Evolutionary conservation across 2,329 filamentous ascomycete species (phyloP).

Genomic region (Colletotrichum brevisporum): DNA sequence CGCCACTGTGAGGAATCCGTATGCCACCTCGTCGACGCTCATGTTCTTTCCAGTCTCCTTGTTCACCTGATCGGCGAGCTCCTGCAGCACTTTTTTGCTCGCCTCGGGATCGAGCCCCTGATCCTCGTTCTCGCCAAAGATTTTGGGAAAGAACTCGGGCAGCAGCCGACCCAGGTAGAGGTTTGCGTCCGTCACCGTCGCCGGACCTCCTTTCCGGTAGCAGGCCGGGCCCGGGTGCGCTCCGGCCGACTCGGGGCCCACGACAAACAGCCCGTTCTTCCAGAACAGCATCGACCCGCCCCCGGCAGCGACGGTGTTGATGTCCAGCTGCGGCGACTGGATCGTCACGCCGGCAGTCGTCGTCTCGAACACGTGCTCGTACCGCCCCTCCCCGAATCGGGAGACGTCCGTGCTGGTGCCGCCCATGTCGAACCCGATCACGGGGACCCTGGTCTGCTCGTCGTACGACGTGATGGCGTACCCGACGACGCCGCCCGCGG

Average conservation of each 20-base stretch:
- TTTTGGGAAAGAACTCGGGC: constrained; percentile 94
- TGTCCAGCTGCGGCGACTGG: constrained; percentile 91
- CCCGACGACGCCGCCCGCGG: constrained; percentile 93
- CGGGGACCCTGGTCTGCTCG: constrained; percentile 81
- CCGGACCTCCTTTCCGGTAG: constrained; percentile 89
- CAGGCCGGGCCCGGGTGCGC: constrained; percentile 93
- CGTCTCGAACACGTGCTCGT: constrained; percentile 95
- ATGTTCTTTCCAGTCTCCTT: constrained; percentile 79
- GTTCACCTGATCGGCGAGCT: constrained; percentile 84
- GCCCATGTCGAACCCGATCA: constrained; percentile 97
- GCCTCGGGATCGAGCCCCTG: constrained; percentile 83
- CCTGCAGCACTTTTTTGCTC: constrained; percentile 81
- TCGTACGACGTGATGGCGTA: constrained; percentile 95
- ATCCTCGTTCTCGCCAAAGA: constrained; percentile 92
- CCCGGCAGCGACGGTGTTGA: constrained; percentile 94
- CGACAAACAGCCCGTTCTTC: constrained; percentile 89
- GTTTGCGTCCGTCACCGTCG: constrained; percentile 95
- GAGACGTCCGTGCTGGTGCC: constrained; percentile 94
- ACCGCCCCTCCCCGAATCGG: constrained; percentile 85
- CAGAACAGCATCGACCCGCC: constrained; percentile 90
- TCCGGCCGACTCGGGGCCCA: constrained; percentile 89
- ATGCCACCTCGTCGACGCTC: constrained; percentile 86
- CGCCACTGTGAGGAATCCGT: constrained; percentile 90
- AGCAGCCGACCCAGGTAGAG: constrained; percentile 86
- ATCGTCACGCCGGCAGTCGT: constrained; percentile 96